These are phyloP conservation scores for Boletus pseudo-olivaceus DNA, from an alignment of 768 basidiomycete species.

Conservation along the genomic window DNA sequence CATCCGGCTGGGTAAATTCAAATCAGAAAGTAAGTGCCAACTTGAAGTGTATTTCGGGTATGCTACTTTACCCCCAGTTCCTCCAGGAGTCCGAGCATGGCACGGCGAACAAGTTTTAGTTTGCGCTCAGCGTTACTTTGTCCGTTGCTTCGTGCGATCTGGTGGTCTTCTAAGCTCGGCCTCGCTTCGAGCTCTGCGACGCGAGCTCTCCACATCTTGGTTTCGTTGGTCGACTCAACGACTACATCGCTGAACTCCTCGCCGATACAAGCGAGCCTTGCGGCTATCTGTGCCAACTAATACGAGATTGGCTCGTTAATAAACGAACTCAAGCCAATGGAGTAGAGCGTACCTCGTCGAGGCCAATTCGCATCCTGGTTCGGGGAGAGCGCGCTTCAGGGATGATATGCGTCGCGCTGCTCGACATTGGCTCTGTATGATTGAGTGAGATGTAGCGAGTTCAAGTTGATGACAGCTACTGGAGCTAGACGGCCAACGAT, in stretches of 20 bases:
- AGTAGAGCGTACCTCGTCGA: slow-evolving; percentile 24
- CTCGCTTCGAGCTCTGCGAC: slow-evolving; percentile 38
- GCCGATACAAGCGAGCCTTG: slow-evolving; percentile 28
- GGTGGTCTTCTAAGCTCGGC: slow-evolving; percentile 20
- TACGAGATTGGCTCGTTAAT: background rate
- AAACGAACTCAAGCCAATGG: background rate
- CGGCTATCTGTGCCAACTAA: slow-evolving; percentile 27
- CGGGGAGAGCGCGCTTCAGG: slow-evolving; percentile 14
- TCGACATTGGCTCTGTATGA: slow-evolving; percentile 1
- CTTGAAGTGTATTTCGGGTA: background rate
- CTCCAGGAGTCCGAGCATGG: slow-evolving; percentile 41
- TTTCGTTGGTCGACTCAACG: slow-evolving; percentile 22
- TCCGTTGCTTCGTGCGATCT: slow-evolving; percentile 31
- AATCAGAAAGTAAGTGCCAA: background rate
- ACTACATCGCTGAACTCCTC: slow-evolving; percentile 26
- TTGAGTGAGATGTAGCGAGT: background rate
- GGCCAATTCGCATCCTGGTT: slow-evolving; percentile 19
- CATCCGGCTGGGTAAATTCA: slow-evolving; percentile 15
- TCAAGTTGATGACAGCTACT: background rate
- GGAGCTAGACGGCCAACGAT: background rate
- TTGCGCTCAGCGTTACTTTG: slow-evolving; percentile 33
- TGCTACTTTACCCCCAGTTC: slow-evolving; percentile 36
- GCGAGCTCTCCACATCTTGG: slow-evolving; percentile 23
- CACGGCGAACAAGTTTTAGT: slow-evolving; percentile 34
- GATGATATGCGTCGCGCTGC: background rate